Evolutionary conservation across 768 basidiomycete species (phyloP).

Genomic region (Wakefieldia striispora): DNA sequence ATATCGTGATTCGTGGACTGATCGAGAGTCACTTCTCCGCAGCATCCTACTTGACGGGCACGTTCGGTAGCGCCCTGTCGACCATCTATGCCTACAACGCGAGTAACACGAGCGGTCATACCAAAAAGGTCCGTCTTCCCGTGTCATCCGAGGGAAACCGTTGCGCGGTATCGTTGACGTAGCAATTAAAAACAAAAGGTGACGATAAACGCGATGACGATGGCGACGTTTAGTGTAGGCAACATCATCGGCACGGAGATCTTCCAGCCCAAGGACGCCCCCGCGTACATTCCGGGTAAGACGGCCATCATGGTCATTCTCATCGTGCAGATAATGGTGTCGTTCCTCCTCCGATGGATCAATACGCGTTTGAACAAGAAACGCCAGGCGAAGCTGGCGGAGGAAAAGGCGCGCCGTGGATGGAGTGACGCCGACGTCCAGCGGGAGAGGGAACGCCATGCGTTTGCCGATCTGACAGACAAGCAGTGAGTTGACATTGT

Average conservation of each 20-base stretch:
- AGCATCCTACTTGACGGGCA: constrained; percentile 52
- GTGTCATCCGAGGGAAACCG: background rate
- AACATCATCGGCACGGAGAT: constrained; percentile 65
- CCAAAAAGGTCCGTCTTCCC: constrained; percentile 48
- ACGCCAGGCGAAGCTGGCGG: constrained; percentile 41
- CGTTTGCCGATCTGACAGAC: constrained; percentile 64
- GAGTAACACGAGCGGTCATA: constrained; percentile 61
- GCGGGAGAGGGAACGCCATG: constrained; percentile 56
- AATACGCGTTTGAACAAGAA: constrained; percentile 53
- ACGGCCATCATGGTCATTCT: constrained; percentile 62
- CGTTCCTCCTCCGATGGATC: constrained; percentile 49
- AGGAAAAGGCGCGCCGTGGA: constrained; percentile 43
- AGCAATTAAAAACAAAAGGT: constrained; percentile 25
- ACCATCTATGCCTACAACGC: constrained; percentile 65
- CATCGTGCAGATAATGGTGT: constrained; percentile 48
- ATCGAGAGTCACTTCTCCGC: background rate
- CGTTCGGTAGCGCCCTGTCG: constrained; percentile 58
- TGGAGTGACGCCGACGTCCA: constrained; percentile 61
- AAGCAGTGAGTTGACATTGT: constrained; percentile 45
- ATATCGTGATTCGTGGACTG: background rate
- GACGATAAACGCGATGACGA: constrained; percentile 60
- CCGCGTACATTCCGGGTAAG: constrained; percentile 65
- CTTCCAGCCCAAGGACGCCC: constrained; percentile 60
- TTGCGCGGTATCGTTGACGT: background rate
- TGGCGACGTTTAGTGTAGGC: constrained; percentile 52